A percentile compares a stretch with the other conserved stretches of the same genome.
Conservation (phyloP, 495 filamentous ascomycete genomes). For the Amorphotheca resinae region DNA sequence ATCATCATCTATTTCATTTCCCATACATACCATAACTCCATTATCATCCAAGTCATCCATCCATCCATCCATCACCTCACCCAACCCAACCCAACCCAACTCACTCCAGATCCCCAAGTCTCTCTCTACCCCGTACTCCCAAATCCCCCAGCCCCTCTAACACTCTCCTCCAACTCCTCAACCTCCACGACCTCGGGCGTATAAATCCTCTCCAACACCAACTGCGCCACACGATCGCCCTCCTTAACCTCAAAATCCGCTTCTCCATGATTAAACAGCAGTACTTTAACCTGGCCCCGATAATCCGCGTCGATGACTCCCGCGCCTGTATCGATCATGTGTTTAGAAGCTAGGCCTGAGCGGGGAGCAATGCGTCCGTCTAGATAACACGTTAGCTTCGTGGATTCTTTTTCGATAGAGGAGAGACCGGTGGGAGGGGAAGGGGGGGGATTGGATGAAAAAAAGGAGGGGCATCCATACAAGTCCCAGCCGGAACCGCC, state of each 20-base stretch:
- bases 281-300: constrained; percentile 81
- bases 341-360: constrained; percentile 80
- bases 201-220: constrained; percentile 85
- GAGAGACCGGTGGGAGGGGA: no score
- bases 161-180: constrained; percentile 76
- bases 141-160: constrained; percentile 82
- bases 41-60: constrained; percentile 5
- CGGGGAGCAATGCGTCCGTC: constrained; percentile 89
- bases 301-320: constrained; percentile 98
- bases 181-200: constrained; percentile 86
- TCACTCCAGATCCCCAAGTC: no score
- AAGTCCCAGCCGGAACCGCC: constrained; percentile 76
- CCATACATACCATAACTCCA: constrained; percentile 14
- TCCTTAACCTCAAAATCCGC: constrained; percentile 69
- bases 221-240: constrained; percentile 85
- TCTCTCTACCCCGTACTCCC: constrained; percentile 62
- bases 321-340: constrained; percentile 89
- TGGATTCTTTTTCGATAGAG: no score
- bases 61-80: neutral
- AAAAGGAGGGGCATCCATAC: constrained; percentile 48
- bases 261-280: constrained; percentile 86
- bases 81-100: neutral
- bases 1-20: neutral
- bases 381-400: constrained; percentile 23
- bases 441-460: no score